Conservation (phyloP, 306 rosid species). For the Cucumis hystrix region DNA sequence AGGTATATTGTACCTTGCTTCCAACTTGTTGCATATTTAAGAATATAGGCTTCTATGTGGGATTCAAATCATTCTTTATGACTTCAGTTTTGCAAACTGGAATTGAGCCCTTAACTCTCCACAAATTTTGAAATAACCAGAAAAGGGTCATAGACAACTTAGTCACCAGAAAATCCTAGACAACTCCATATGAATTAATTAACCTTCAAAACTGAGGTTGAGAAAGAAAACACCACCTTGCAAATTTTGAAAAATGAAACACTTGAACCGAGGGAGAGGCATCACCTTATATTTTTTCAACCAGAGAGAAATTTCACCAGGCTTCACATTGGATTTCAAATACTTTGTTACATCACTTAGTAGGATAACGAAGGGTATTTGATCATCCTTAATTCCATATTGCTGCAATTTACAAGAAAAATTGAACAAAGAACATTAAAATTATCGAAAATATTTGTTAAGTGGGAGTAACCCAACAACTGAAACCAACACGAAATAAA, state of each 20-base stretch:
- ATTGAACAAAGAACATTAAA: slow-evolving; percentile 1
- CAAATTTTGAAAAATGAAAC: background rate
- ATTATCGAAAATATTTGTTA: background rate
- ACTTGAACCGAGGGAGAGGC: background rate
- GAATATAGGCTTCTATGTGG: slow-evolving; percentile 72
- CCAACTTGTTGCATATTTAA: slow-evolving; percentile 90
- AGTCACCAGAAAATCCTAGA: slow-evolving; percentile 4
- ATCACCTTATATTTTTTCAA: slow-evolving; percentile 74
- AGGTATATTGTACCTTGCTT: slow-evolving; percentile 58
- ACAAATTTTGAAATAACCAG: slow-evolving; percentile 60
- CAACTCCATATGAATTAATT: background rate
- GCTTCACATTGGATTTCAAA: slow-evolving; percentile 57
- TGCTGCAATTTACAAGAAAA: slow-evolving; percentile 30
- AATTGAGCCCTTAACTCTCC: slow-evolving; percentile 54
- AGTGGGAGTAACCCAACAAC: background rate
- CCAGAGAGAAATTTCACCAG: slow-evolving; percentile 59
- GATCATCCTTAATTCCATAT: slow-evolving; percentile 67
- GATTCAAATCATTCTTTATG: slow-evolving; percentile 73
- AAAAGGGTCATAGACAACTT: slow-evolving; percentile 64
- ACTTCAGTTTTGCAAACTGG: slow-evolving; percentile 96
- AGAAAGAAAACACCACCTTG: background rate
- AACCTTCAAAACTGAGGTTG: background rate
- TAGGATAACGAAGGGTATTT: slow-evolving; percentile 60
- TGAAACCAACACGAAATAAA: background rate
- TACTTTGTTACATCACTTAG: slow-evolving; percentile 55